Conservation (phyloP, 345 rosid species). For the Physaria fendleri region DNA sequence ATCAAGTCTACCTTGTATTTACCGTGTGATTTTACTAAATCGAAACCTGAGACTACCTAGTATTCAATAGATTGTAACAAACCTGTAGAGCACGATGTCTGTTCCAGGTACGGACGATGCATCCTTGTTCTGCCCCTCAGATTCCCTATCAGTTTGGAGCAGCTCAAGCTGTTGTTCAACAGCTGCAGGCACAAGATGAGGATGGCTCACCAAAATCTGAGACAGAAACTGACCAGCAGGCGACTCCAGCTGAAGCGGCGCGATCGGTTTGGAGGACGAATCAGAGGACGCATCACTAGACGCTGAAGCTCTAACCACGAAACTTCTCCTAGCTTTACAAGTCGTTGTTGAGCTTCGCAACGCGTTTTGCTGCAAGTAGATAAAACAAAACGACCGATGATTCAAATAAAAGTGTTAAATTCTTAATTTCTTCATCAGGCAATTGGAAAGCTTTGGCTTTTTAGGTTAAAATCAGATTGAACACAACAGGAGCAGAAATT, state of each 20-base stretch:
- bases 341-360: conserved; percentile 23
- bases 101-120: conserved; percentile 57
- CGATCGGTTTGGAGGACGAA: conserved; percentile 47
- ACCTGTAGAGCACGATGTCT: conserved; percentile 82
- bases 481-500: neutral
- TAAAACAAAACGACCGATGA: no score
- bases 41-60: neutral
- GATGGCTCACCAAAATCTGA: conserved; percentile 76
- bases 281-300: conserved; percentile 46
- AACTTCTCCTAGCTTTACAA: conserved; percentile 39
- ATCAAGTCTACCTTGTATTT: no score
- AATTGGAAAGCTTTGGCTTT: no score
- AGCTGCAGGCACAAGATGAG: conserved; percentile 94
- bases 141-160: conserved; percentile 75
- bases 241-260: conserved; percentile 85
- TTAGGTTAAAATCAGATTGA: neutral
- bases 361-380: neutral
- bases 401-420: no score
- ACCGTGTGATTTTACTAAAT: no score
- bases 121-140: conserved; percentile 51
- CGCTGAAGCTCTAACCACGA: conserved; percentile 57
- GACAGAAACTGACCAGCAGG: conserved; percentile 84
- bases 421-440: no score
- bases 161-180: conserved; percentile 93
- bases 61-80: conserved; percentile 4